These are phyloP conservation scores for sorghum (Sorghum bicolor) DNA, from an alignment of 176 grass and related monocot genomes.

Conservation along the genomic window Sorghum_bicolor_NCBIv3 NC_012873.2:503001-503500, in stretches of 20 bases:
- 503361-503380: too few relatives aligned
- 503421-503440: too few relatives aligned
- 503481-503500: slow-evolving; percentile 18
- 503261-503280: neutral
- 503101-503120: neutral
- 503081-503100: neutral
- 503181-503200: neutral
- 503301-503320: too few relatives aligned
- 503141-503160: slow-evolving; percentile 1
- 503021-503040: neutral
- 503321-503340: too few relatives aligned
- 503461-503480: slow-evolving; percentile 6
- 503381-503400: too few relatives aligned
- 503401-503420: too few relatives aligned
- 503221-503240: neutral
- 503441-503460: neutral
- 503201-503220: neutral
- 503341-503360: too few relatives aligned
- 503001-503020: neutral
- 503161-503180: neutral
- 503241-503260: slow-evolving; percentile 15
- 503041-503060: neutral
- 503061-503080: neutral
- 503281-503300: too few relatives aligned
- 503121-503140: neutral